These are phyloP conservation scores for Eucalyptus sp. DNA, from an alignment of 345 rosid species.

Conservation along the genomic window DNA sequence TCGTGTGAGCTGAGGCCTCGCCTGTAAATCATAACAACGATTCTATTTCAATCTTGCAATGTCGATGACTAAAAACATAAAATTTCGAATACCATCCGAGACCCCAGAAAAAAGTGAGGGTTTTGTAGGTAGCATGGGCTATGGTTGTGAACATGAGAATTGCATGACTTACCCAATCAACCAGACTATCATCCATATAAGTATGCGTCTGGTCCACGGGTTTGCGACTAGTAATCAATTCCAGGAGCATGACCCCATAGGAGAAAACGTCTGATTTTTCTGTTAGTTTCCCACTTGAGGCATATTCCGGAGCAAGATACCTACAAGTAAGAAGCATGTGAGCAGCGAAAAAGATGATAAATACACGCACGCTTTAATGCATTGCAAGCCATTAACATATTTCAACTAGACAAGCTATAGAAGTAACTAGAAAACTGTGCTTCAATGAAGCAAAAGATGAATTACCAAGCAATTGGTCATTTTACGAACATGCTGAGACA, in stretches of 20 bases:
- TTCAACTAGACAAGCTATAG: background rate
- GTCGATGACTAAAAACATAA: background rate
- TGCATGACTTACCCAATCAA: constrained; percentile 68
- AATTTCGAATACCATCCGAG: background rate
- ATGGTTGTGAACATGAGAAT: background rate
- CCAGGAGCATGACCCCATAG: constrained; percentile 87
- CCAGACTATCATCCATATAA: constrained; percentile 86
- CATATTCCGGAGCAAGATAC: constrained; percentile 95
- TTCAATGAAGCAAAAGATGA: background rate
- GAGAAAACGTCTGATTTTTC: constrained; percentile 93
- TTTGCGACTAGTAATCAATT: constrained; percentile 70
- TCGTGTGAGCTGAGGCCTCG: constrained; percentile 64
- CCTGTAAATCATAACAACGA: constrained; percentile 19
- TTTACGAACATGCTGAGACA: background rate
- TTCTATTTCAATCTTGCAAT: background rate
- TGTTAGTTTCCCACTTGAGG: constrained; percentile 81
- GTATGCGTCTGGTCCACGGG: constrained; percentile 60
- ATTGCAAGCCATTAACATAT: background rate
- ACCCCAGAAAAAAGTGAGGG: background rate
- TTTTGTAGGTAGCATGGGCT: background rate
- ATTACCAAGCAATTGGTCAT: background rate
- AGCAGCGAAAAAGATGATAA: background rate
- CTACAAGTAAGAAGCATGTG: constrained; percentile 8
- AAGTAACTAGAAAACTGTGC: background rate
- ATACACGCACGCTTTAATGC: background rate